Base-by-base conservation (phyloP, 106 monocot species). In the Dendrobium chrysotoxum region DNA sequence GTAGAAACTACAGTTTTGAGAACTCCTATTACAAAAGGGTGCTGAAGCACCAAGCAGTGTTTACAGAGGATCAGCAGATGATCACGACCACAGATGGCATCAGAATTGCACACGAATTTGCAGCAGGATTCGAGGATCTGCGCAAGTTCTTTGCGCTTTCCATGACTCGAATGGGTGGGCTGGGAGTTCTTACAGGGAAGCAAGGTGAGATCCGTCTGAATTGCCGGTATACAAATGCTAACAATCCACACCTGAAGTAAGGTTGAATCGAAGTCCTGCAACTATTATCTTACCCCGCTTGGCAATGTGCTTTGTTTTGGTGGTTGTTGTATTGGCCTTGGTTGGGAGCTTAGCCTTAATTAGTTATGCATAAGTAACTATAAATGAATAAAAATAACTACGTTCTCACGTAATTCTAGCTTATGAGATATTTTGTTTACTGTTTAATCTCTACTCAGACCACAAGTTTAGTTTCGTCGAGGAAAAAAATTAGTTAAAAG, bases 11-110 rank as follows among this genome's bases (percentile, higher is more conserved):
- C 76, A 79, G 78, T 15, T 88, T 88, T 78, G 55, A 53, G 28
- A 88, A 65, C 83, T 86, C 85, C 15, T 88, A 85, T 76, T 88
- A 83, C 57, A 39, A 25, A 8, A 71, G 83, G 26, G 83, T 79
- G 35, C 68, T 88, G 31, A 46, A 40, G 46, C 67, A 81, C 76
- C 73, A 45, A 4, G 83, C 77, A 1, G 85, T 88, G 41, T 75
- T 88, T 0, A 78, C 53, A 0, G 79, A 86, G 0, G 88, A 88
- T 58, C 85, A 88, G 75, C 77, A 85, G 64, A 40, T 86, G 41
- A 13, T 71, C 50, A 23, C 75, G 12, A 53, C 83, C 8, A 17
- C 8, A 65, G 85, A 88, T 20, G 83, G 85, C 11, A 20, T 76
- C 1, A 25, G 88, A 17, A 85, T 88, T 3, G 83, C 85, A 18